Evolutionary conservation across 2,329 filamentous ascomycete species (phyloP).

Genomic region (Parastagonospora nodorum): DNA sequence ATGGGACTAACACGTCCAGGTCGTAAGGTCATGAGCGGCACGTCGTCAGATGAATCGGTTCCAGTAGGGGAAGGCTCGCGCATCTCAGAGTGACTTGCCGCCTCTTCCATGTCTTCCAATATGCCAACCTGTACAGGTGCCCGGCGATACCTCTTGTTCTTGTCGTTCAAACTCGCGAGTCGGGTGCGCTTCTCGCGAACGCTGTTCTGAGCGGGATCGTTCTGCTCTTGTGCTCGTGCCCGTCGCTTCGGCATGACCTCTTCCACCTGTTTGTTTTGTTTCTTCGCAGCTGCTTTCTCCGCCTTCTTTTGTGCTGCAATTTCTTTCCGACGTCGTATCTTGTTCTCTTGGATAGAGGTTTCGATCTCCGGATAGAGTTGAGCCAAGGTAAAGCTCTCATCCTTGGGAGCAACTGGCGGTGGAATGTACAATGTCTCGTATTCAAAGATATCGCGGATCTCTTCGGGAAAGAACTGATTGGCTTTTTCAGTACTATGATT

Average conservation of each 20-base stretch:
- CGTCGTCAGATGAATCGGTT: constrained; percentile 9
- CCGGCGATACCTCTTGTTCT: constrained; percentile 23
- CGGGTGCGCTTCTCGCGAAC: constrained; percentile 20
- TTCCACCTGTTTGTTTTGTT: constrained; percentile 27
- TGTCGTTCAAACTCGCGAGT: constrained; percentile 36
- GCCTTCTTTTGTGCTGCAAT: constrained; percentile 20
- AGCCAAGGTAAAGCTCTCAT: constrained; percentile 33
- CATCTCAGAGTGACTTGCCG: not conserved
- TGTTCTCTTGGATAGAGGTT: constrained; percentile 24
- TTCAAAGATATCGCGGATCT: constrained; percentile 32
- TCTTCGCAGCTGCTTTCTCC: constrained; percentile 21
- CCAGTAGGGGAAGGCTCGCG: constrained; percentile 6
- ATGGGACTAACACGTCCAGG: constrained; percentile 8
- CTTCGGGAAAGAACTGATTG: constrained; percentile 39
- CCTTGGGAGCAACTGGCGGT: constrained; percentile 28
- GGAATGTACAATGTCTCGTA: constrained; percentile 25
- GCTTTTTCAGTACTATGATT: constrained; percentile 40
- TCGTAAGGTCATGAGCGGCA: constrained; percentile 11
- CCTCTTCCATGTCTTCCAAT: constrained; percentile 14
- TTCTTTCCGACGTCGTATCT: constrained; percentile 15
- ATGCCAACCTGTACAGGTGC: constrained; percentile 11
- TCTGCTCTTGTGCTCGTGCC: constrained; percentile 1
- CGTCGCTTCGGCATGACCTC: constrained; percentile 12
- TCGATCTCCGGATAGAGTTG: constrained; percentile 25
- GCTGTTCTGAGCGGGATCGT: not conserved